Conservation (phyloP, 345 rosid genomes). For the Populus euphratica region DNA sequence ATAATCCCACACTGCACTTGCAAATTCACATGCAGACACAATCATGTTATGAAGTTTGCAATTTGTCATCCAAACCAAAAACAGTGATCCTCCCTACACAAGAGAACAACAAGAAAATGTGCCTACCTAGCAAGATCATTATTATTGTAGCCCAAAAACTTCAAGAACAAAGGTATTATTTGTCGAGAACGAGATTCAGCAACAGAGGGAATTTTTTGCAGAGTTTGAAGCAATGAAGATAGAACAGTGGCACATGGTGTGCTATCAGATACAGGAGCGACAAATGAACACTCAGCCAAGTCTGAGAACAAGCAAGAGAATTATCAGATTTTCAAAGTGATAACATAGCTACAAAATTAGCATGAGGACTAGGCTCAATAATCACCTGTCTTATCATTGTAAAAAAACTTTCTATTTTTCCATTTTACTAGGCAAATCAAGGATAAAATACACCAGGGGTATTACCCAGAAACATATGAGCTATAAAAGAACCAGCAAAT, state of each 20-base stretch:
- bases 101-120: background rate
- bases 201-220: constrained; percentile 63
- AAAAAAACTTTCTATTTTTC: background rate
- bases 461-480: background rate
- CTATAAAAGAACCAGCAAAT: background rate
- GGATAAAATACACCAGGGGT: background rate
- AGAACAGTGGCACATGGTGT: constrained; percentile 48
- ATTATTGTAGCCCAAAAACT: constrained; percentile 68
- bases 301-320: constrained; percentile 46
- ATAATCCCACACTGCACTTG: constrained; percentile 59
- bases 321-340: constrained; percentile 9
- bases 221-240: constrained; percentile 58
- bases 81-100: background rate
- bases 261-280: constrained; percentile 48
- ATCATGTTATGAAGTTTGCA: background rate
- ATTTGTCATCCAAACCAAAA: background rate
- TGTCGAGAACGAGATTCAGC: constrained; percentile 69
- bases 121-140: constrained; percentile 54
- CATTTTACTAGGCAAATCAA: background rate
- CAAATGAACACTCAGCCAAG: constrained; percentile 45
- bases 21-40: constrained; percentile 5
- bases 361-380: background rate
- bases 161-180: constrained; percentile 63
- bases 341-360: background rate
- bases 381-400: background rate